These are phyloP conservation scores for Cairneyella variabilis DNA, from an alignment of 495 filamentous ascomycete species.

Conservation along the genomic window DNA sequence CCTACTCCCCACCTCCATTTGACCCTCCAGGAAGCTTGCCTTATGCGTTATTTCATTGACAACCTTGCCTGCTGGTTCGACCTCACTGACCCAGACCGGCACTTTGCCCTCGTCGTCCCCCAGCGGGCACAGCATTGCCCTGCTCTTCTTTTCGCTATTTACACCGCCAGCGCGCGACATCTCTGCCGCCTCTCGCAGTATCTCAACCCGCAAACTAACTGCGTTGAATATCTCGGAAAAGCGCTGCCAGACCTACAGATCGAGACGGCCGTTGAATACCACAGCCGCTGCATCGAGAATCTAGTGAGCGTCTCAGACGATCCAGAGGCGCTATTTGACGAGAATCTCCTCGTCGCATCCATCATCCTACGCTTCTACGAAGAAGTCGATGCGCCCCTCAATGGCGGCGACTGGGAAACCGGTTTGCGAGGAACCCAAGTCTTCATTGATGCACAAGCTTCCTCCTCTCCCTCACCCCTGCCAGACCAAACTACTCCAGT, in stretches of 20 bases:
- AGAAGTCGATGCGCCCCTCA: constrained; percentile 30
- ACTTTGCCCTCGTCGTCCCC: constrained; percentile 30
- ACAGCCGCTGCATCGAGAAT: constrained; percentile 24
- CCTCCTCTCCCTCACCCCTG: constrained; percentile 2
- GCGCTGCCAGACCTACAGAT: constrained; percentile 21
- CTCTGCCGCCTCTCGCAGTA: constrained; percentile 13
- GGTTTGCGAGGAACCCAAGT: constrained; percentile 22
- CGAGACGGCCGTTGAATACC: constrained; percentile 30
- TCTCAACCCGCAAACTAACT: constrained; percentile 21
- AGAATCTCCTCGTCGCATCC: constrained; percentile 31
- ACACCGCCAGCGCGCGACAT: constrained; percentile 30
- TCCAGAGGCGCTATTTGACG: constrained; percentile 29
- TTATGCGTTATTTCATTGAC: constrained; percentile 30
- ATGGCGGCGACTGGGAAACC: constrained; percentile 17
- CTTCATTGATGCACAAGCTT: constrained; percentile 16
- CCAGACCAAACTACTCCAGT: no score
- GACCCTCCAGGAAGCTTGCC: constrained; percentile 24
- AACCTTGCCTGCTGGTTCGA: constrained; percentile 27
- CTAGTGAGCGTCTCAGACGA: constrained; percentile 25
- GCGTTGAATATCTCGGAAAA: constrained; percentile 19
- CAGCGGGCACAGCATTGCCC: constrained; percentile 30
- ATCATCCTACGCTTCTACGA: constrained; percentile 35
- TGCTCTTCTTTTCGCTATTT: constrained; percentile 30
- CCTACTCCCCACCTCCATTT: background rate
- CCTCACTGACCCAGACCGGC: constrained; percentile 16